Base-by-base conservation (phyloP, 495 filamentous ascomycete genomes). In the Aspergillus affinis region DNA sequence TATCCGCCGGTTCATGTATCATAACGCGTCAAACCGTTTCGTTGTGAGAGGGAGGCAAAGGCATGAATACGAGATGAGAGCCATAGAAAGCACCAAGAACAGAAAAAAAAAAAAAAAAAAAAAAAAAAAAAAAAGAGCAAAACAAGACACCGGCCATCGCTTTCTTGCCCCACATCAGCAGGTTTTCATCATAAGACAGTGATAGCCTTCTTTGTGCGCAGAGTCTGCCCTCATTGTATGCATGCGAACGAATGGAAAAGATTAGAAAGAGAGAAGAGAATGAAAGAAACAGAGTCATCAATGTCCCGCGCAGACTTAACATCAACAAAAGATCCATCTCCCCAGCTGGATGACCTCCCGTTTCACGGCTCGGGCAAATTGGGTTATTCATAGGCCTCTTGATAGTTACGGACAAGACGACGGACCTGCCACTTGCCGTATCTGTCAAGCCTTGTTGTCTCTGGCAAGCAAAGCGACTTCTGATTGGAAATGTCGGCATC, bases 1-100 rank as follows among this genome's bases (percentile, higher is more conserved):
- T 29, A 20, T 49, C 23, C 18, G 23, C 23, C 18, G 15, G 19
- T 20, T 49, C 44, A 55, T 58, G 60, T 64, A 60, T 60, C 59
- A 55, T 64, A 49, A 63, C 56, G 54, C 61, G 60, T 62, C 54
- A 61, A 63, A 61, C 26, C 23, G 21, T 47, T 41, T 41, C 36
- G 36, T 41, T 41, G 36, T 41, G 36, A 15, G 36, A 41, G 36
- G 36, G 12, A 15, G 36, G 36, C 12, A 41, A 41, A 41, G 36
- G 36, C 36, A 41, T 41, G 36, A 41, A 41, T 15, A 41, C 15
- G 18, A 20, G 32, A 58, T 8, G 9, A 52, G 30, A 57, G 32
- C 8, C 21, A 21, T 45, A 41, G 51, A 58, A 20, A 19, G 54
- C 36, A 13, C 9, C 36, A 10, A 32, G 10, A 10, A 32, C 29